Evolutionary conservation across 805 yeast genomes (phyloP).

Genomic region (Ascoidea asiatica): DNA sequence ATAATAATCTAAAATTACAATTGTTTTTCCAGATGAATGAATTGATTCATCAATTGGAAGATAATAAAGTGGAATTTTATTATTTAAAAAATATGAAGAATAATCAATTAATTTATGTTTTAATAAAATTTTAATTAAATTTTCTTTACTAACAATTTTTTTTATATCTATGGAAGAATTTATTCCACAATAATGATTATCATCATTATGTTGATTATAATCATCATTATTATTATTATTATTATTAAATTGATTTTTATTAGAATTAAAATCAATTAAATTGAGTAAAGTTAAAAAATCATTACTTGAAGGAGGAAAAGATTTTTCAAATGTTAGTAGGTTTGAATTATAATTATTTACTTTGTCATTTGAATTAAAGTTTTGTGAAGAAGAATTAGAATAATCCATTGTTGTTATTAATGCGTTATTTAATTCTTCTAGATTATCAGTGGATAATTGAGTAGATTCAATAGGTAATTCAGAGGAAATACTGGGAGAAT

Average conservation of each 20-base stretch:
- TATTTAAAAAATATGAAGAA: neutral
- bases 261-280: too few species aligned
- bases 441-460: neutral
- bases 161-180: too few species aligned
- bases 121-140: too few species aligned
- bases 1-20: neutral
- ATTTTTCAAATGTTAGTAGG: too few species aligned
- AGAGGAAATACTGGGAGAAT: neutral
- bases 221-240: too few species aligned
- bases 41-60: neutral
- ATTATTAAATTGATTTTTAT: too few species aligned
- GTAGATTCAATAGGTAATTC: neutral
- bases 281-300: neutral
- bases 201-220: too few species aligned
- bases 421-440: too few species aligned
- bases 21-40: neutral
- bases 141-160: neutral
- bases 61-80: neutral
- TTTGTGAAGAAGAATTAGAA: neutral
- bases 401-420: neutral
- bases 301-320: too few species aligned
- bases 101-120: neutral
- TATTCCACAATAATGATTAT: too few species aligned
- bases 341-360: too few species aligned
- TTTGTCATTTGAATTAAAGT: too few species aligned